Base-by-base conservation (phyloP, 2,329 filamentous ascomycete species). In the Sporothrix pseudoabietina region DNA sequence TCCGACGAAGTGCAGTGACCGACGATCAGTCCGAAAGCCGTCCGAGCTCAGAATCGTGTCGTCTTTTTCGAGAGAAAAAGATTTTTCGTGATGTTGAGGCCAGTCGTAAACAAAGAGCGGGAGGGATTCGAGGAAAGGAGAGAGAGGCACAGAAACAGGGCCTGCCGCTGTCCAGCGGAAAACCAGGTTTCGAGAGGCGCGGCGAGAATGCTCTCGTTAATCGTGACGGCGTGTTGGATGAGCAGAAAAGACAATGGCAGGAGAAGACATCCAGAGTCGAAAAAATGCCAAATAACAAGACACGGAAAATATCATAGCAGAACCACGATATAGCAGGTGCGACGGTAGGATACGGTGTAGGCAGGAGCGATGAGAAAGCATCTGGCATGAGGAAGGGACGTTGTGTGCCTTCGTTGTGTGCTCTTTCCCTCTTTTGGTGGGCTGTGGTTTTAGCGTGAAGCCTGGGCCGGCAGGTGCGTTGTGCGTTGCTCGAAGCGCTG, bases 351-450 rank as follows among this genome's bases (percentile, higher is more conserved):
- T 55, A 22, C 52, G 52, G 22, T 30, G 47, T 22, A 69, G 66
- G 66, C 66, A 69, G 30, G 66, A 55, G 47, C 47, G 47, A 54
- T 39, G 44, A 35, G 16, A 19, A 47, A 66, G 22, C 22, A 44
- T 19, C 68, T 70, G 68, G 52, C 32, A 70, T 44, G 54, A 32
- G n/a, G 69, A 71, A 71, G 57, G 69, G 14, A 57, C 69, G 69
- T 39, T 71, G 69, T 55, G 59, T 57, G 61, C n/a, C 57, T 16
- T 61, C 32, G 57, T 41, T 41, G 57, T 41, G 57, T 39, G 57
- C 10, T 63, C 32, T 47, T 59, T 47, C 54, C 49, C 54, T 59
- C 14, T 70, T 68, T 57, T 59, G 55, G n/a, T n/a, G 55, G 41
- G 69, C 22, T 69, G 66, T 19, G 14, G 47, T 30, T 19, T 55